These are phyloP conservation scores for Somion occarium DNA, from an alignment of 1,284 basidiomycete genomes.

Conservation along the genomic window DNA sequence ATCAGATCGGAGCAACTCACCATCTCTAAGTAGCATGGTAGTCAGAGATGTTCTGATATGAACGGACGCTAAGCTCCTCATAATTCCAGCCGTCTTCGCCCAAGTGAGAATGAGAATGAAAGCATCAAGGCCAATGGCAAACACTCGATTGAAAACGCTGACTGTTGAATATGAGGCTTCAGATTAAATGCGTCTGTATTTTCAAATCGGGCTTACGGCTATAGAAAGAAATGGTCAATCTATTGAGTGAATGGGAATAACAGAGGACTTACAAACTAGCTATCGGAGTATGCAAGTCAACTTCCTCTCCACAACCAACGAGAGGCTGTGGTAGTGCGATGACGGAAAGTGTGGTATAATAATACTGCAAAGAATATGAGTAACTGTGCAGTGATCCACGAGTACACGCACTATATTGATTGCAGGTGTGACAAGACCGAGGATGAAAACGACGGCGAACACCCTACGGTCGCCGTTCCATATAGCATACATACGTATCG, in stretches of 20 bases:
- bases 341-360: constrained; percentile 51
- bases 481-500: constrained; percentile 18
- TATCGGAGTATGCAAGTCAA: constrained; percentile 2
- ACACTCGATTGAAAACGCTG: constrained; percentile 15
- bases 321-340: constrained; percentile 26
- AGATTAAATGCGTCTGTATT: neutral
- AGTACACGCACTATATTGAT: constrained; percentile 14
- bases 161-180: constrained; percentile 7
- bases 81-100: constrained; percentile 15
- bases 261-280: constrained; percentile 9
- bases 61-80: neutral
- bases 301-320: constrained; percentile 12
- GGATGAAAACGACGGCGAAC: constrained; percentile 10
- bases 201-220: constrained; percentile 12
- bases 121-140: constrained; percentile 15
- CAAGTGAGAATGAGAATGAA: constrained; percentile 19
- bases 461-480: constrained; percentile 14
- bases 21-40: constrained; percentile 16
- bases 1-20: constrained; percentile 6
- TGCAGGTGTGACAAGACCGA: constrained; percentile 13
- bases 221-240: neutral
- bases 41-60: constrained; percentile 4
- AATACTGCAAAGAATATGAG: constrained; percentile 8
- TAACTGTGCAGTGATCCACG: neutral
- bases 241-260: neutral